These are phyloP conservation scores for Sporisorium scitamineum DNA, from an alignment of 1,284 basidiomycete genomes.

Conservation along the genomic window DNA sequence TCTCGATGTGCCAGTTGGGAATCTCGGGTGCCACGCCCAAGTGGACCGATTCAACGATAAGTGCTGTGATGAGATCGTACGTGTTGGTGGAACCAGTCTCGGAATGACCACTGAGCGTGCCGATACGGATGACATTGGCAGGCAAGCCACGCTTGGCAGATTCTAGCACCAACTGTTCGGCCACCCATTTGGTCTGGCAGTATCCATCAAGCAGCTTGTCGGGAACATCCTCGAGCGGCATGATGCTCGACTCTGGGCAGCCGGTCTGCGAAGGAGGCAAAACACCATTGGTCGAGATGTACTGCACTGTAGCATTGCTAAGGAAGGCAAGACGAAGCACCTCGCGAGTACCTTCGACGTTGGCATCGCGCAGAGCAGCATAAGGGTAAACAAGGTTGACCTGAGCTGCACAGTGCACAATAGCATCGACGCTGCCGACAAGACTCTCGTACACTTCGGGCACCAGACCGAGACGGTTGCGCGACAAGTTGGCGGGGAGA, in stretches of 20 bases:
- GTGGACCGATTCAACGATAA: slow-evolving; percentile 67
- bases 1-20: slow-evolving; percentile 64
- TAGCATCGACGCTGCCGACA: slow-evolving; percentile 59
- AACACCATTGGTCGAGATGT: slow-evolving; percentile 70
- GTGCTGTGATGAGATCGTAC: slow-evolving; percentile 65
- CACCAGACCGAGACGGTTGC: slow-evolving; percentile 60
- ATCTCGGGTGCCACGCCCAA: slow-evolving; percentile 65
- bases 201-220: slow-evolving; percentile 69
- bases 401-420: slow-evolving; percentile 68
- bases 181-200: slow-evolving; percentile 70
- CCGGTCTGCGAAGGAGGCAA: slow-evolving; percentile 63
- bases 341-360: slow-evolving; percentile 69
- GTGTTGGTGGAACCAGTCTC: slow-evolving; percentile 66
- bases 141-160: slow-evolving; percentile 64
- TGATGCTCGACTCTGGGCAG: slow-evolving; percentile 61
- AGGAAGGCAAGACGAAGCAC: slow-evolving; percentile 68
- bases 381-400: slow-evolving; percentile 70
- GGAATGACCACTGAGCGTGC: slow-evolving; percentile 67
- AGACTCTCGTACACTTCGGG: slow-evolving; percentile 57
- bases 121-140: slow-evolving; percentile 67
- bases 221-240: slow-evolving; percentile 62
- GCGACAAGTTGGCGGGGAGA: slow-evolving; percentile 65
- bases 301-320: slow-evolving; percentile 67
- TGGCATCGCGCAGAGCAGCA: slow-evolving; percentile 66
- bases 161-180: slow-evolving; percentile 67